Percentiles rank a stretch among this genome's conserved stretches.
phyloP scores from a whole-genome alignment of 208 protist genomes.

The Strigomonas oncopelti region DNA sequence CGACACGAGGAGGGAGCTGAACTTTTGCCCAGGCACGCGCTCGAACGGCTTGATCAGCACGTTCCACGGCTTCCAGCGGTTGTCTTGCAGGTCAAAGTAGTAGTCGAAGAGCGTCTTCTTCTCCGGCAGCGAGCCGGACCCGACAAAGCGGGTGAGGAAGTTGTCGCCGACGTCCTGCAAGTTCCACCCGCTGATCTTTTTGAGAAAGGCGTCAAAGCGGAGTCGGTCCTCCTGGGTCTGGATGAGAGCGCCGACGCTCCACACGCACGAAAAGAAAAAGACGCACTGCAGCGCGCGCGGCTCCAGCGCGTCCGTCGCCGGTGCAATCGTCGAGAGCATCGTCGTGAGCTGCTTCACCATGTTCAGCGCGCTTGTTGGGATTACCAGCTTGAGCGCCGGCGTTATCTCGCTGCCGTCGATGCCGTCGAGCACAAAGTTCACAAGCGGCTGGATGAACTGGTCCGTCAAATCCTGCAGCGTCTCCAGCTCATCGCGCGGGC shows the following conservation, averaged over 20 bases:
- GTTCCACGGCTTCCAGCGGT: conserved; percentile 96
- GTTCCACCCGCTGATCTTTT: conserved; percentile 89
- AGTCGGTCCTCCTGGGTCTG: conserved; percentile 62
- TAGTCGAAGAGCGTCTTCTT: conserved; percentile 96
- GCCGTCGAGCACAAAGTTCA: conserved; percentile 94
- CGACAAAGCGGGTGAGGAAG: conserved; percentile 87
- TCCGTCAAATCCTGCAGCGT: conserved; percentile 88
- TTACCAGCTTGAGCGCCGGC: conserved; percentile 67
- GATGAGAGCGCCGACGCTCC: conserved; percentile 94
- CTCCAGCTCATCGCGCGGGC: conserved; percentile 87
- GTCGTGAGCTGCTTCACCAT: conserved; percentile 94
- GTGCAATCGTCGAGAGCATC: conserved; percentile 85
- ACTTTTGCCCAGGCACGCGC: conserved; percentile 80
- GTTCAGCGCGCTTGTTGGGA: conserved; percentile 89
- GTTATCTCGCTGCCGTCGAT: conserved; percentile 64
- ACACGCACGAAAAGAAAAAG: conserved; percentile 95
- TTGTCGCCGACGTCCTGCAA: conserved; percentile 90
- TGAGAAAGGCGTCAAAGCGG: conserved; percentile 95
- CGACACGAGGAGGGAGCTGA: conserved; percentile 97
- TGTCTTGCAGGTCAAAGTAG: conserved; percentile 92
- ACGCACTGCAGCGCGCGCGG: conserved; percentile 91
- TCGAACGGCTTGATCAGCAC: conserved; percentile 90
- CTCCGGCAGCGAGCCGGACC: conserved; percentile 86
- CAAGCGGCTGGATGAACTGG: conserved; percentile 89
- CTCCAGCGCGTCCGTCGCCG: conserved; percentile 74